Evolutionary conservation across 2,329 filamentous ascomycete species (phyloP), one percentile per base, ranked within the genome.

Genomic region (Capronia americana): DNA sequence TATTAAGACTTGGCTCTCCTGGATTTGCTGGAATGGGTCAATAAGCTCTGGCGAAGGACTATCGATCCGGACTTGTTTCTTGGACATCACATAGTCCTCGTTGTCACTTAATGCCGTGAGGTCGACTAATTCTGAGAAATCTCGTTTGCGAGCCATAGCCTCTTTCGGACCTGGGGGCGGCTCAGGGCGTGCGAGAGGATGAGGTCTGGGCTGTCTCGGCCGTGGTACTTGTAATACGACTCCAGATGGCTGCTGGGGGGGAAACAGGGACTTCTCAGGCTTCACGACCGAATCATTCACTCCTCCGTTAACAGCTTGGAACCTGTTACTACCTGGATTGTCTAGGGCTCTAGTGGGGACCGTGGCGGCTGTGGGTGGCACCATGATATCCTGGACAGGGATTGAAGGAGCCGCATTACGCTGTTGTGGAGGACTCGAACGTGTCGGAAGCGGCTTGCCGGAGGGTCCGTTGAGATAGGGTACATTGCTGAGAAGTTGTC

Each of bases 131-230:
- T 87, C 85, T 28, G 77, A 80, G 68, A 87, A 83, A 7, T 78
- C 82, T 24, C 84, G 79, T 72, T 87, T 87, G 28, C 83, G 78
- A n/a, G 85, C 84, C 61, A 80, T 80, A 71, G 85, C 82, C 72
- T 83, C 83, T 70, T 87, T 87, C 68, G 83, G 73, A 8, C 74
- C 74, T n/a, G 74, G 71, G 2, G 67, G 60, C 7, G 73, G 72
- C 46, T 71, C 68, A n/a, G 64, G 63, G 10, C 62, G 66, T 23
- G 58, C n/a, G 28, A 51, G 58, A 20, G 48, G 28, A 14, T 53
- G 48, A 51, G 6, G 11, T 28, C 23, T 61, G 10, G 48, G 6
- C 8, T 26, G 58, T 30, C 20, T 51, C 38, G 44, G n/a, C 7
- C 48, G 58, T 20, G 30, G 58, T 20, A 53, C 24, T 48, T 46